Evolutionary conservation across 2,329 filamentous ascomycete species (phyloP).

Genomic region (Claviceps arundinis): DNA sequence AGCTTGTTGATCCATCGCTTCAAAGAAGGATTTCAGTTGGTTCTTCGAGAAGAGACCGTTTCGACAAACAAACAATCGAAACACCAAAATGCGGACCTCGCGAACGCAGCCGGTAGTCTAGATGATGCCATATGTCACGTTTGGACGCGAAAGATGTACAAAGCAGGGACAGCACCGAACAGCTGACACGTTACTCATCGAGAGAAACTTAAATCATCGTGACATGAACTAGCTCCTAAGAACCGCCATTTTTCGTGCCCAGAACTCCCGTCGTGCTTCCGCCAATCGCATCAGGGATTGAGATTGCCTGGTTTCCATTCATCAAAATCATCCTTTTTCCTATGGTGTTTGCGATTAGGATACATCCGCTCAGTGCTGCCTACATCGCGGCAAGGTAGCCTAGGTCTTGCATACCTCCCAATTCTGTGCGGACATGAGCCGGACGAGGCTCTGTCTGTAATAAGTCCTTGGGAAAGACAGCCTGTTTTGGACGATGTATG

Average conservation of each 20-base stretch:
- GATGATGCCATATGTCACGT: too few relatives aligned
- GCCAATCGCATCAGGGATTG: not conserved
- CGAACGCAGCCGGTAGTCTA: not conserved
- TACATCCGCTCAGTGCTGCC: not conserved
- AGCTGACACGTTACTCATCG: not conserved
- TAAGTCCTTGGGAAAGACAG: not conserved
- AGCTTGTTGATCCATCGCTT: not conserved
- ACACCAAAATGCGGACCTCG: too few relatives aligned
- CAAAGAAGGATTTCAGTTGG: not conserved
- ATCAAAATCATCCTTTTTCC: too few relatives aligned
- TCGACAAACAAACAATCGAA: not conserved
- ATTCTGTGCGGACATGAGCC: not conserved
- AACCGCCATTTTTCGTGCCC: not conserved
- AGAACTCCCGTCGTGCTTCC: not conserved
- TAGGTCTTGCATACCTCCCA: not conserved
- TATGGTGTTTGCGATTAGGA: constrained; percentile 1
- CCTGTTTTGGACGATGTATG: constrained; percentile 2
- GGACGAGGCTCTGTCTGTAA: not conserved
- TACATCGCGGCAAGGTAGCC: constrained; percentile 3
- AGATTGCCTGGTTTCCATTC: constrained; percentile 1
- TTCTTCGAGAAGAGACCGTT: not conserved
- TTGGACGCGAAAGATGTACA: not conserved
- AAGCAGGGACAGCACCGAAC: not conserved
- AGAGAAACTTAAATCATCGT: not conserved
- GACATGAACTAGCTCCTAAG: not conserved